phyloP scores from a whole-genome alignment of 1,284 basidiomycete species.

The Puccinia polysora region DNA sequence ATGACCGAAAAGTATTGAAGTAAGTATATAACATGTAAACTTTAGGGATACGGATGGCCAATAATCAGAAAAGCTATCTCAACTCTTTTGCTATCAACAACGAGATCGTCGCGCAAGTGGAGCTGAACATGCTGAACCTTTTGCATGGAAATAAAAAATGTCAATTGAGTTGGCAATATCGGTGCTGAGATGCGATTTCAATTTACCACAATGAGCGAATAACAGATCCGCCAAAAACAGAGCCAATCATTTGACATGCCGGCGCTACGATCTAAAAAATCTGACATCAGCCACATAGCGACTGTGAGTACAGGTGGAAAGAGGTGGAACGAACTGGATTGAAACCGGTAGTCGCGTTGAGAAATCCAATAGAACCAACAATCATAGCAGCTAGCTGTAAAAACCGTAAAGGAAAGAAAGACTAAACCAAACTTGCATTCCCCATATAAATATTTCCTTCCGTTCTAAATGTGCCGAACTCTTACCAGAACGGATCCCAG shows the following conservation, averaged over 20 bases:
- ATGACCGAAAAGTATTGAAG: neutral
- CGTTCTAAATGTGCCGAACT: no score
- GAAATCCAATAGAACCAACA: slow-evolving; percentile 41
- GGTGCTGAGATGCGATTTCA: neutral
- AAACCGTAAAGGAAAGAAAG: no score
- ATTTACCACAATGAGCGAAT: slow-evolving; percentile 42
- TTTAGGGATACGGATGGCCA: neutral
- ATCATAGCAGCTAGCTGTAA: slow-evolving; percentile 22
- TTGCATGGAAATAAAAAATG: neutral
- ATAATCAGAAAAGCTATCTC: neutral
- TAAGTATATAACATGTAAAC: neutral
- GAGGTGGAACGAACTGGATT: slow-evolving; percentile 38
- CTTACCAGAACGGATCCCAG: slow-evolving; percentile 30
- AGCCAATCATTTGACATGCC: slow-evolving; percentile 44
- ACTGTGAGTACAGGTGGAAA: neutral
- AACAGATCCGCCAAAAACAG: slow-evolving; percentile 41
- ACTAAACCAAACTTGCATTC: no score
- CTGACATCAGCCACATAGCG: neutral
- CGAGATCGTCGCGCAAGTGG: slow-evolving; percentile 42
- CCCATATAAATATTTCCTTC: no score
- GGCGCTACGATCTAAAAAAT: slow-evolving; percentile 37
- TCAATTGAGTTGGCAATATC: neutral
- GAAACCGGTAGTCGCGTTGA: slow-evolving; percentile 43
- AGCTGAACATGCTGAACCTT: slow-evolving; percentile 42
- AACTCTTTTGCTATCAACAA: slow-evolving; percentile 42